A percentile compares a stretch with the other conserved stretches of the same genome.
Conservation (phyloP, 1,284 basidiomycete genomes). For the Puccinia coronata region DNA sequence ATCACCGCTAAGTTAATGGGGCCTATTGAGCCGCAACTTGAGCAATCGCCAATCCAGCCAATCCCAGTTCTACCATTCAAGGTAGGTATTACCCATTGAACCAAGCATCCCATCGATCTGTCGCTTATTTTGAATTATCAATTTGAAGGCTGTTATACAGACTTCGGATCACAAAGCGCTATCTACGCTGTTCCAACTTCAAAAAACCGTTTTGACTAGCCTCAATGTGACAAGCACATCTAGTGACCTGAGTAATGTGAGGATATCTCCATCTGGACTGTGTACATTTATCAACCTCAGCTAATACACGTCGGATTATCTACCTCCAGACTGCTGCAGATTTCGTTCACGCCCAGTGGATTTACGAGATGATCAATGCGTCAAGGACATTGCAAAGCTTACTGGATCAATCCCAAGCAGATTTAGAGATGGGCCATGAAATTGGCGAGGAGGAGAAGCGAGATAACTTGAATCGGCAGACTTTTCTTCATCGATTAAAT, state of each 20-base stretch:
- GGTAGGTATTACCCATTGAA: neutral
- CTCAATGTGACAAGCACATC: conserved; percentile 8
- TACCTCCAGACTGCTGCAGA: conserved; percentile 30
- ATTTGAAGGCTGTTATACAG: conserved; percentile 30
- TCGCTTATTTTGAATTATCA: neutral
- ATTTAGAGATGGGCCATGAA: neutral
- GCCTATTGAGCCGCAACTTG: conserved; percentile 1
- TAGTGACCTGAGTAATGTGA: conserved; percentile 24
- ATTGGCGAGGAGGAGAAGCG: neutral
- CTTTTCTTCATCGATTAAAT: conserved; percentile 13
- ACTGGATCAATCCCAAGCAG: conserved; percentile 1
- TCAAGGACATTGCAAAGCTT: conserved; percentile 16
- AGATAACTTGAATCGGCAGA: neutral
- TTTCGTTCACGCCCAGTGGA: conserved; percentile 46
- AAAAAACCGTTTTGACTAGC: conserved; percentile 18
- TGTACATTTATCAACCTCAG: neutral
- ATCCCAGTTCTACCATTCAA: conserved; percentile 24
- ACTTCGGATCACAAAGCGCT: conserved; percentile 5
- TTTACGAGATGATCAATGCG: conserved; percentile 32
- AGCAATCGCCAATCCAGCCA: neutral
- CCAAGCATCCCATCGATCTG: neutral
- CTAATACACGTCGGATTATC: conserved; percentile 15
- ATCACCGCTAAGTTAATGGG: conserved; percentile 36
- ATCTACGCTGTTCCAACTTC: conserved; percentile 21
- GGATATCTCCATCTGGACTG: neutral